Evolutionary conservation across 306 rosid species (phyloP), one percentile per base, ranked within the genome.

Genomic region (Sphenostylis stenocarpa): DNA sequence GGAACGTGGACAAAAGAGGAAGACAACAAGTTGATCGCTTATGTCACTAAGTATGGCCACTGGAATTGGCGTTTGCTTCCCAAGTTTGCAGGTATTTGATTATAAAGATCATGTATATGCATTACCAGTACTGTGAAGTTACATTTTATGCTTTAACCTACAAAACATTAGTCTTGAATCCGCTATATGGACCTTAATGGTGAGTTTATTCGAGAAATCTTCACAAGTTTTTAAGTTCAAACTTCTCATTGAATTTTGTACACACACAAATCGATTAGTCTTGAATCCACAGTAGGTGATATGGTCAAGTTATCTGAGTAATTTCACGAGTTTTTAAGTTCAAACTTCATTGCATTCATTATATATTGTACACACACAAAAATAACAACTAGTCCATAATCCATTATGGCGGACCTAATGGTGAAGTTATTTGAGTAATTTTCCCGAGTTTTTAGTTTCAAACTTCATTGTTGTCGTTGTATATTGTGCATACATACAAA

Each of bases 41-140:
- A 91, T 85, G 83, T 91, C 29, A 82, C 91, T 11, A 77, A 83
- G 55, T 88, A 91, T 63, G 96, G 96, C 60, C 67, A 77, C 70
- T 91, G 96, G 96, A 91, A 91, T 74, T 91, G 96, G 96, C 91
- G 96, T 17, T 87, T 84, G 56, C 91, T 87, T 24, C 96, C 96
- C 76, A 87, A 70, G 78, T 91, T 84, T 82, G 93, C 72, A 75
- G 85, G 85, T 65, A 78, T 7, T 14, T 55, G 0, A 53, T 55
- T 3, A 0, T 8, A 2, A 7, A 5, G 9, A 36, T 17, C 28
- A 8, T 52, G 24, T 19, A 51, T 11, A 17, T n/a, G 8, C 23
- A 49, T 17, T 6, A 17, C 20, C 17, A 0, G 8, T 7, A 36
- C 41, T 36, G 0, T 36, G 1, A 36, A 8, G 12, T 12, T 36